These are phyloP conservation scores for Myrmaecium sp. DNA, from an alignment of 2,329 filamentous ascomycete species.

Conservation along the genomic window DNA sequence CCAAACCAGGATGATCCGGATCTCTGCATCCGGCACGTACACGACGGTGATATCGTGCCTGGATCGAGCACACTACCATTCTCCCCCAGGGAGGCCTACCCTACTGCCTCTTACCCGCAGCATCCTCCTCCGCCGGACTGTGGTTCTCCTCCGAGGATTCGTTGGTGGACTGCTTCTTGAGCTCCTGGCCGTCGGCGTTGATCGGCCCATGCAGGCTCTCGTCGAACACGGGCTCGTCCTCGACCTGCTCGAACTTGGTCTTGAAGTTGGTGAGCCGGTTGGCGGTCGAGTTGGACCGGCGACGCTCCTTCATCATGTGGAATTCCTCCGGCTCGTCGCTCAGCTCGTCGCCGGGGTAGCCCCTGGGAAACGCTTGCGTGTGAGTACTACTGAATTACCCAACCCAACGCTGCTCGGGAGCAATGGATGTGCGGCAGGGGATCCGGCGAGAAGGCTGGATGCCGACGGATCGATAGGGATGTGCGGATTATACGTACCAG, in stretches of 20 bases:
- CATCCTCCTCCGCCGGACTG: constrained; percentile 40
- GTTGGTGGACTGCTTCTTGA: constrained; percentile 32
- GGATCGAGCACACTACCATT: no score
- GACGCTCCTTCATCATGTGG: constrained; percentile 70
- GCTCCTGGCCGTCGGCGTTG: constrained; percentile 35
- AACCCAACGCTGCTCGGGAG: no score
- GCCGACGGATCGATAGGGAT: not conserved
- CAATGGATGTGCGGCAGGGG: no score
- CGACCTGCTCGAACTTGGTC: constrained; percentile 90
- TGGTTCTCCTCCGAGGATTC: constrained; percentile 35
- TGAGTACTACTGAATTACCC: no score
- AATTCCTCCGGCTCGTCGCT: constrained; percentile 72
- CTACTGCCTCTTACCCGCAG: constrained; percentile 29
- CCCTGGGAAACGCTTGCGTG: constrained; percentile 38
- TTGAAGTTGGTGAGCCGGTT: constrained; percentile 63
- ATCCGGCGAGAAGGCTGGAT: not conserved
- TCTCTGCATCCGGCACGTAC: no score
- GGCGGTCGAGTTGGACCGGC: constrained; percentile 74
- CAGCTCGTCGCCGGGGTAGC: constrained; percentile 64
- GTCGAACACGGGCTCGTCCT: constrained; percentile 82
- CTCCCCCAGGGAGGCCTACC: not conserved
- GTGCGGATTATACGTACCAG: constrained; percentile 46
- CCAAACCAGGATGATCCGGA: no score
- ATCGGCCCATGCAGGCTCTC: constrained; percentile 60
- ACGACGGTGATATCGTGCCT: no score